Conservation (phyloP, 2,329 filamentous ascomycete genomes). For the Xylariomycetidae sp. region DNA sequence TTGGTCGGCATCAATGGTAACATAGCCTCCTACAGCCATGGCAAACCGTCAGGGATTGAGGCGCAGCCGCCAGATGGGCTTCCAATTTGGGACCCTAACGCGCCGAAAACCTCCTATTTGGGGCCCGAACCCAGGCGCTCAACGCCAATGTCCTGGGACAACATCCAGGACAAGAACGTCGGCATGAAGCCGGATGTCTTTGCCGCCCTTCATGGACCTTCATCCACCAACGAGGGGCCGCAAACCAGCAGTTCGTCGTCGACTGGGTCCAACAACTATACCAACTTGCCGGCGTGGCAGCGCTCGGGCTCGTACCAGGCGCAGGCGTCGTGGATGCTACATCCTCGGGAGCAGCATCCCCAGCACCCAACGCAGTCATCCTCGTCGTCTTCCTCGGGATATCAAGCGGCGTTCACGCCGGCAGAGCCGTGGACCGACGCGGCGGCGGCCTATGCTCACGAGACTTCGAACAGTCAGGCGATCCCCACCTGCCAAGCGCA, state of each 20-base stretch:
- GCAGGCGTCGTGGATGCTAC: no score
- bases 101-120: constrained; percentile 25
- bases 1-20: constrained; percentile 75
- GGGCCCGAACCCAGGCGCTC: constrained; percentile 33
- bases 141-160: no score
- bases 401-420: constrained; percentile 4
- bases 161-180: no score
- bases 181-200: no score
- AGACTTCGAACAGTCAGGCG: constrained; percentile 9
- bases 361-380: no score
- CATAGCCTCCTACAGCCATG: constrained; percentile 59
- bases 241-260: constrained; percentile 11
- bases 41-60: constrained; percentile 59
- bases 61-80: constrained; percentile 57
- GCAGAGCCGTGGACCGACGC: constrained; percentile 14
- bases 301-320: no score
- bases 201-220: no score
- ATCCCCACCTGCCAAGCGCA: constrained; percentile 12
- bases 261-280: constrained; percentile 9
- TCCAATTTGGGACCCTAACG: constrained; percentile 52
- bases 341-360: no score
- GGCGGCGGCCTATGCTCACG: constrained; percentile 9
- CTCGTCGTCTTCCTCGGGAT: constrained; percentile 7
- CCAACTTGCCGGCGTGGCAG: no score
- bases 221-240: constrained; percentile 8